phyloP scores from a whole-genome alignment of 352 stramenopile genomes.

The Phytophthora europaea region DNA sequence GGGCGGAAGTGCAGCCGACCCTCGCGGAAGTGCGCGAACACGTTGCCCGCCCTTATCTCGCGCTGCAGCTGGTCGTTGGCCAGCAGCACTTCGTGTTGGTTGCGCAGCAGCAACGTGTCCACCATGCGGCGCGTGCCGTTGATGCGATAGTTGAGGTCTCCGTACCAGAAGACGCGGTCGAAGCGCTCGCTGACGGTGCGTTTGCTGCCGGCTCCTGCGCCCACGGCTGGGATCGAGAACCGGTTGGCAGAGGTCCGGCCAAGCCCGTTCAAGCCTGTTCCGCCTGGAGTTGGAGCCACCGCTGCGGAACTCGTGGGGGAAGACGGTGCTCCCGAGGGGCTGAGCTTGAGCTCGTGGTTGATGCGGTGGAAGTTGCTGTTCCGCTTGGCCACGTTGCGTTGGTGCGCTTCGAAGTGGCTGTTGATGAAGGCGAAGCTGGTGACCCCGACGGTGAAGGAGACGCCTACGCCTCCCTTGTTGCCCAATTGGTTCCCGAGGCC shows the following conservation, averaged over 20 bases:
- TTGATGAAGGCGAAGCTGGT: constrained; percentile 95
- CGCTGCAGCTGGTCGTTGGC: constrained; percentile 93
- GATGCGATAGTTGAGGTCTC: constrained; percentile 96
- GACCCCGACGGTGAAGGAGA: constrained; percentile 82
- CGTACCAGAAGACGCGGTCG: constrained; percentile 95
- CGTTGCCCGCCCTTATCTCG: constrained; percentile 79
- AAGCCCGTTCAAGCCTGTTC: constrained; percentile 31
- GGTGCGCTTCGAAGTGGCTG: constrained; percentile 95
- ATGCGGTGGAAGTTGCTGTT: constrained; percentile 94
- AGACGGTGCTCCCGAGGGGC: constrained; percentile 7
- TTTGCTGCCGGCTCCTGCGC: constrained; percentile 12
- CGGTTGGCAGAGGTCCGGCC: constrained; percentile 39
- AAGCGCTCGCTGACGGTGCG: constrained; percentile 67
- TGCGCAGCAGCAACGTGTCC: constrained; percentile 76
- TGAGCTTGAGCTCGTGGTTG: constrained; percentile 76
- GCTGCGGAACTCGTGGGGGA: constrained; percentile 28
- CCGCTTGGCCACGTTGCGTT: constrained; percentile 86
- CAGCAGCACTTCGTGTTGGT: constrained; percentile 85
- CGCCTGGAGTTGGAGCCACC: constrained; percentile 17
- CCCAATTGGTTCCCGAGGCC: constrained; percentile 95
- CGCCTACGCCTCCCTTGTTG: constrained; percentile 96
- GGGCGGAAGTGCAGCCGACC: constrained; percentile 93
- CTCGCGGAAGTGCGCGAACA: constrained; percentile 93
- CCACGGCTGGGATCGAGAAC: constrained; percentile 37
- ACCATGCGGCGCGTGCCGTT: constrained; percentile 92